A percentile compares a stretch with the other conserved stretches of the same genome.
phyloP scores from a whole-genome alignment of 2,329 filamentous ascomycete species.

The Aureobasidium musti region DNA sequence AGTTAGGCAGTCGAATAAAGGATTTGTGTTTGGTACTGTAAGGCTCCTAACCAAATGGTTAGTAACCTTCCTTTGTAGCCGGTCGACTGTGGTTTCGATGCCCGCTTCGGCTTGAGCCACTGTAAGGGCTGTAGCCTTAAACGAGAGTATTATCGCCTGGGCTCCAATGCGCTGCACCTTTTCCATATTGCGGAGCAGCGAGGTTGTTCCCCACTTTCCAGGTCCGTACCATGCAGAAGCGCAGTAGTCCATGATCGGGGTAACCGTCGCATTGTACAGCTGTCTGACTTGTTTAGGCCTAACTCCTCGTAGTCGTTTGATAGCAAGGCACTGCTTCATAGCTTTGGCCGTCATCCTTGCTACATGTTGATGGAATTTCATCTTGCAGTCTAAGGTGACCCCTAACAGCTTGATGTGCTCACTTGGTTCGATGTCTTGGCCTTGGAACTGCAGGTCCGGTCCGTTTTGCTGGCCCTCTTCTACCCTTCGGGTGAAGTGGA shows the following conservation, averaged over 20 bases:
- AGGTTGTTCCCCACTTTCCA: not conserved
- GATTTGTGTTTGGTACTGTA: not conserved
- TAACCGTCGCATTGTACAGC: not conserved
- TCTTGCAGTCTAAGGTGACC: not conserved
- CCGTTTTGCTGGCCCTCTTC: too few relatives aligned
- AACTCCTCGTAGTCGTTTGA: not conserved
- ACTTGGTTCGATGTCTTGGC: not conserved
- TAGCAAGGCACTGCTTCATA: not conserved
- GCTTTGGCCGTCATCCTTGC: not conserved
- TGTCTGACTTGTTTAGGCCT: not conserved
- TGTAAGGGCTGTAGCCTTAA: not conserved
- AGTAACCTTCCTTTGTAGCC: not conserved
- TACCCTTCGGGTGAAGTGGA: too few relatives aligned
- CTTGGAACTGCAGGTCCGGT: too few relatives aligned
- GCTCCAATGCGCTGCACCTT: constrained; percentile 8
- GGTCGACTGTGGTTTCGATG: not conserved
- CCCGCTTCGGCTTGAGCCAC: constrained; percentile 3
- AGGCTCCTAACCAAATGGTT: not conserved
- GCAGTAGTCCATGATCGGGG: not conserved
- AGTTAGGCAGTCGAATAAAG: not conserved
- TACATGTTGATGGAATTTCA: not conserved
- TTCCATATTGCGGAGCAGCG: not conserved
- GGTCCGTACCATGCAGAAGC: not conserved
- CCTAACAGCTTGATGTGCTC: not conserved
- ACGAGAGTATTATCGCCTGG: not conserved